phyloP scores from a whole-genome alignment of 176 grass and related monocot genomes.

The Carex parvula region DNA sequence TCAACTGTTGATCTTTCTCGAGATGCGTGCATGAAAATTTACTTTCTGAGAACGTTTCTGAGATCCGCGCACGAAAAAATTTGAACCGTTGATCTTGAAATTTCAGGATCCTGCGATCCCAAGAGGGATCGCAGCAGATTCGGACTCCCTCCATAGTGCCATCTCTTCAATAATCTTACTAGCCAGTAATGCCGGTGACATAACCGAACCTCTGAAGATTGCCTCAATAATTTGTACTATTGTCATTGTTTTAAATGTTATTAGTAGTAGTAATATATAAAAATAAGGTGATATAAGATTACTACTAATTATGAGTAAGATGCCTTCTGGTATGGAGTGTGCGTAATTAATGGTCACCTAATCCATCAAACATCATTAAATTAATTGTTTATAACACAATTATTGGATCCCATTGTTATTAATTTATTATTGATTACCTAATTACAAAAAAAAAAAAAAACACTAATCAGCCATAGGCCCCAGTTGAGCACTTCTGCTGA shows the following conservation, averaged over 20 bases:
- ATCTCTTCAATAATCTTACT: too few relatives aligned
- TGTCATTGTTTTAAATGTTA: neutral
- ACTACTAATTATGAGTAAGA: neutral
- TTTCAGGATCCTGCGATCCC: too few relatives aligned
- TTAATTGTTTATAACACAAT: constrained; percentile 9
- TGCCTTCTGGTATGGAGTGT: neutral
- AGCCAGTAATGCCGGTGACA: too few relatives aligned
- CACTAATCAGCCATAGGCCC: neutral
- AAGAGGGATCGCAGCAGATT: too few relatives aligned
- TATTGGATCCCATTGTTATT: neutral
- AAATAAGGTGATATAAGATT: neutral
- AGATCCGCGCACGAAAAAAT: too few relatives aligned
- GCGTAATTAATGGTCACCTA: neutral
- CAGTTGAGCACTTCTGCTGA: constrained; percentile 12
- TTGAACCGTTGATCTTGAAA: too few relatives aligned
- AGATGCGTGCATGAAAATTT: too few relatives aligned
- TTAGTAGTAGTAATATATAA: neutral
- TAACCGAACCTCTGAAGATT: too few relatives aligned
- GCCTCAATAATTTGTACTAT: too few relatives aligned
- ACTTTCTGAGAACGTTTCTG: too few relatives aligned
- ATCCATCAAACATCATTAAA: constrained; percentile 22
- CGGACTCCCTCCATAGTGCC: too few relatives aligned
- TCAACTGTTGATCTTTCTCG: too few relatives aligned
- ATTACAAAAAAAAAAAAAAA: neutral
- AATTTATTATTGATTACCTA: neutral